Base-by-base conservation (phyloP, 2,329 filamentous ascomycete species). In the Allantophomopsis lycopodina region DNA sequence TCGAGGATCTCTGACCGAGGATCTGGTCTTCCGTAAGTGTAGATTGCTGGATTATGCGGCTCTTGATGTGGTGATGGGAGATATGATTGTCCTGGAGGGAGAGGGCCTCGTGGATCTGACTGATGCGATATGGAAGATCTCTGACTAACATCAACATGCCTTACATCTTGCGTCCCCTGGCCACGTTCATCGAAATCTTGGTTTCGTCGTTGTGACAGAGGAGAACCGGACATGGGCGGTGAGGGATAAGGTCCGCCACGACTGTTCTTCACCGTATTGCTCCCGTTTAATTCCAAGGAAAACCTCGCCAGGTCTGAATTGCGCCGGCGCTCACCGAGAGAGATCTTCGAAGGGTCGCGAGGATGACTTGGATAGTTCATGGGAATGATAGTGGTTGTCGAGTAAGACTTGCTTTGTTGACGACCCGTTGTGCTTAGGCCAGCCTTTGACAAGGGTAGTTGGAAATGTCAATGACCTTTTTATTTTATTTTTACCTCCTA, bases 201-300 rank as follows among this genome's bases (percentile, higher is more conserved):
- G 57, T 66, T 66, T 64, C 62, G 58, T 64, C 71, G 76, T 57
- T 68, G 64, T 60, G 73, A 70, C 52, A 69, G 68, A 54, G 76
- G 73, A 65, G 76, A 79, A 57, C 73, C 75, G 67, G 77, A 80
- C 77, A 81, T 81, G 69, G 77, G 77, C 64, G 77, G 76, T 68
- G 77, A 81, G 58, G 76, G 76, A 63, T 81, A 81, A 57, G 70
- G 72, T 66, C 65, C 65, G 55, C 64, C 64, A 54, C 65, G 67
- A 63, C 66, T 63, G 59, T 66, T 65, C 55, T 62, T 66, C 64
- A 68, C 63, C 65, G 61, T 62, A 69, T 65, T 64, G 54, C 62
- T 62, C 68, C 70, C 67, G 59, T 64, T 65, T 63, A 65, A 61
- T 62, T 72, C 70, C 52, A 73, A 64, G 59, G 63, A 63, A 56